Conservation (phyloP, 1,139 yeast species). For the Debaryomycetaceae sp. region DNA sequence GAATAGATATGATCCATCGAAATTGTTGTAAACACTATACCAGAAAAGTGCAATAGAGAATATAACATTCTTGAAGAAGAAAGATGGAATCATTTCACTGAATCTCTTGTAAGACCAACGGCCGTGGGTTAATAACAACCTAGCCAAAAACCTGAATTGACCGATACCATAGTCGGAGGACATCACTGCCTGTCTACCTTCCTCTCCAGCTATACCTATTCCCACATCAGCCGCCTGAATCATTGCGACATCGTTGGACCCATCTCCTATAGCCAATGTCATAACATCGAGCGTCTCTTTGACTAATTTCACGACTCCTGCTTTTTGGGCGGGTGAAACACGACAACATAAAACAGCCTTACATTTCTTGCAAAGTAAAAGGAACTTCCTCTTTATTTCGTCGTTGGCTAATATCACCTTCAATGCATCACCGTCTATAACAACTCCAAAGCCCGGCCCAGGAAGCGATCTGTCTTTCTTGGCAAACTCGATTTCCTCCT, state of each 20-base stretch:
- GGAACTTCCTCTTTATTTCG: constrained; percentile 60
- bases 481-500: constrained; percentile 58
- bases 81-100: constrained; percentile 91
- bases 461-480: constrained; percentile 76
- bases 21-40: constrained; percentile 83
- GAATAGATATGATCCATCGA: constrained; percentile 88
- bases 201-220: constrained; percentile 97
- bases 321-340: constrained; percentile 96
- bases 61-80: constrained; percentile 88
- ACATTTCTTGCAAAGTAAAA: constrained; percentile 88
- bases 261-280: constrained; percentile 93
- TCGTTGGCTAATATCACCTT: constrained; percentile 63
- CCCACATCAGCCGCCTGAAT: constrained; percentile 99
- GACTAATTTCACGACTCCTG: constrained; percentile 90
- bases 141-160: constrained; percentile 80
- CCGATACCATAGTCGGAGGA: constrained; percentile 96
- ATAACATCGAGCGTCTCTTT: constrained; percentile 75
- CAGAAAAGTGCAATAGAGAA: constrained; percentile 87
- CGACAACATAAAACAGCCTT: constrained; percentile 94
- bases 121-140: constrained; percentile 85
- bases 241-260: constrained; percentile 98
- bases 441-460: constrained; percentile 69
- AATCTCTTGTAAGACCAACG: constrained; percentile 93
- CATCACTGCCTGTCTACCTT: constrained; percentile 98
- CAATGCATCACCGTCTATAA: constrained; percentile 91